Percentiles rank a stretch among this genome's conserved stretches.
phyloP scores from a whole-genome alignment of 1,284 basidiomycete genomes.

The Gomphus bonarii region DNA sequence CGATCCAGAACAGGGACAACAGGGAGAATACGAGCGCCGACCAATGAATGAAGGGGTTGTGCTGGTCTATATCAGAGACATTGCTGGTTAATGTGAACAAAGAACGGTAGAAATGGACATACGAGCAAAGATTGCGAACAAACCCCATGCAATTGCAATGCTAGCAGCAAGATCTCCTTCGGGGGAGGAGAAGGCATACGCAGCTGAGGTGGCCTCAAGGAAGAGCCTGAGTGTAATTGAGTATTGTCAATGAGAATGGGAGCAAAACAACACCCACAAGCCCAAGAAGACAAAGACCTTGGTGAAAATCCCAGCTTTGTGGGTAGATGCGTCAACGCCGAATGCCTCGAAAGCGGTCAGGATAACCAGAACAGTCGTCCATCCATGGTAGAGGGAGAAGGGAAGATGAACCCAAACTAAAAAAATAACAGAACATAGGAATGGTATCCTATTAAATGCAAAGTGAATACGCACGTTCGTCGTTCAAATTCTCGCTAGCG shows the following conservation, averaged over 20 bases:
- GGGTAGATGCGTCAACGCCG: slow-evolving; percentile 60
- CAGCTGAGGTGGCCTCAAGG: slow-evolving; percentile 85
- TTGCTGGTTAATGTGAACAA: too few species aligned
- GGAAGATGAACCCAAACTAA: slow-evolving; percentile 69
- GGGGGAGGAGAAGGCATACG: slow-evolving; percentile 81
- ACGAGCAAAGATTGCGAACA: slow-evolving; percentile 71
- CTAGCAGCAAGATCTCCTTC: slow-evolving; percentile 90
- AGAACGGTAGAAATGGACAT: slow-evolving; percentile 18
- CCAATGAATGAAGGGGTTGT: slow-evolving; percentile 79
- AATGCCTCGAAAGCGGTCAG: slow-evolving; percentile 88
- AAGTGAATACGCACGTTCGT: slow-evolving; percentile 40
- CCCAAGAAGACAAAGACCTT: slow-evolving; percentile 91
- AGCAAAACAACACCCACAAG: slow-evolving; percentile 33
- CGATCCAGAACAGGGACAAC: slow-evolving; percentile 74
- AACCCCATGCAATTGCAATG: slow-evolving; percentile 73
- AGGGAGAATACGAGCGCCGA: slow-evolving; percentile 78
- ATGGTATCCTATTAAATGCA: slow-evolving; percentile 4
- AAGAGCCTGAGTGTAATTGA: slow-evolving; percentile 52
- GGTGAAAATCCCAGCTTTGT: slow-evolving; percentile 77
- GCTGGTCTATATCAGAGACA: slow-evolving; percentile 29
- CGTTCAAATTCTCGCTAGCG: slow-evolving; percentile 47
- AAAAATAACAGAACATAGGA: background rate
- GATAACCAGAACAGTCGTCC: slow-evolving; percentile 87
- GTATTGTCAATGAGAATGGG: background rate
- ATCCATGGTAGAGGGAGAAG: slow-evolving; percentile 91